Conservation (phyloP, 1,139 yeast genomes). For the Candida glucosophila region DNA sequence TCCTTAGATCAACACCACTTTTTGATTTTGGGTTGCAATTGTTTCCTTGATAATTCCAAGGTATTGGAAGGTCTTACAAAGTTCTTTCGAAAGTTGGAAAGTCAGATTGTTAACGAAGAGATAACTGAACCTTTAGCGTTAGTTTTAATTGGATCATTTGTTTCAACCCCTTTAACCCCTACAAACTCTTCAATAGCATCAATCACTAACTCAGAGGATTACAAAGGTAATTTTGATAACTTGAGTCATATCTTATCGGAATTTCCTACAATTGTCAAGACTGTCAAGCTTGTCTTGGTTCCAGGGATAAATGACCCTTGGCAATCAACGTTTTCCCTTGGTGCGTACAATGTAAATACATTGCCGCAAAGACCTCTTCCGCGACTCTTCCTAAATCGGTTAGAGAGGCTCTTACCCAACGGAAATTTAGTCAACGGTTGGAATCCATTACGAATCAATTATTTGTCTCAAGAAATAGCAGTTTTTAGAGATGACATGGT, state of each 20-base stretch:
- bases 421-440: slow-evolving; percentile 45
- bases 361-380: slow-evolving; percentile 76
- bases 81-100: slow-evolving; percentile 43
- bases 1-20: slow-evolving; percentile 48
- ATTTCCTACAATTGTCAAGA: slow-evolving; percentile 22
- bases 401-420: slow-evolving; percentile 55
- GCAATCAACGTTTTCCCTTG: slow-evolving; percentile 66
- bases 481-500: slow-evolving; percentile 67
- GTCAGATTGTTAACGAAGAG: slow-evolving; percentile 28
- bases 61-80: slow-evolving; percentile 56
- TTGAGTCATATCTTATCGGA: slow-evolving; percentile 47
- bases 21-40: slow-evolving; percentile 65
- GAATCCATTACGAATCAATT: slow-evolving; percentile 76
- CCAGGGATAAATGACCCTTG: slow-evolving; percentile 95
- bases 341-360: slow-evolving; percentile 45
- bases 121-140: slow-evolving; percentile 43
- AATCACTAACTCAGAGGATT: slow-evolving; percentile 41
- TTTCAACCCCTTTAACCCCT: slow-evolving; percentile 51
- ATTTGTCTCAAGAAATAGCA: slow-evolving; percentile 76
- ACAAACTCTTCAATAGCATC: slow-evolving; percentile 33
- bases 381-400: slow-evolving; percentile 54
- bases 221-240: slow-evolving; percentile 67
- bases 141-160: slow-evolving; percentile 49
- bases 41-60: slow-evolving; percentile 52
- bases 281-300: slow-evolving; percentile 50